These are phyloP conservation scores for Euphrasia confusa DNA, from an alignment of 257 asterid species.

Conservation along the genomic window DNA sequence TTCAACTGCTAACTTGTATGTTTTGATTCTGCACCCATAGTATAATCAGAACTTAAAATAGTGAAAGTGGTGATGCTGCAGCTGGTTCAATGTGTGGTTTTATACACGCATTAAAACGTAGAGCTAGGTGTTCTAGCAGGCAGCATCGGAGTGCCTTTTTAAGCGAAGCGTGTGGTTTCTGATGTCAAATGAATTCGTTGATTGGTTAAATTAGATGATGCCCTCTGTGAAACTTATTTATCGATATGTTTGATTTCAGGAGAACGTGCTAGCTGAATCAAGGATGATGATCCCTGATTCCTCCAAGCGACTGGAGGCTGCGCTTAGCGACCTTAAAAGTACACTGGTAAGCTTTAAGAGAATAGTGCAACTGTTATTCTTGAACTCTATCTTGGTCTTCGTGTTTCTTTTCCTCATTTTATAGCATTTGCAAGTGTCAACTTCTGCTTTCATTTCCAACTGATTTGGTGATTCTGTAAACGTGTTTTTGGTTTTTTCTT, in stretches of 20 bases:
- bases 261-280: slow-evolving; percentile 57
- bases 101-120: too few relatives aligned
- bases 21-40: too few relatives aligned
- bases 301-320: slow-evolving; percentile 51
- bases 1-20: too few relatives aligned
- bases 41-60: too few relatives aligned
- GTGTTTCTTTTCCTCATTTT: background rate
- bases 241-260: slow-evolving; percentile 32
- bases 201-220: background rate
- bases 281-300: slow-evolving; percentile 74
- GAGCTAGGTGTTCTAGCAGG: background rate
- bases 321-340: slow-evolving; percentile 48
- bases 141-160: background rate
- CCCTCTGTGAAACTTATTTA: background rate
- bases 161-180: background rate
- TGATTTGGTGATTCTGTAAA: background rate
- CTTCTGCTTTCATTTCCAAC: background rate
- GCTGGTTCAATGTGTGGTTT: too few relatives aligned
- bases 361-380: background rate
- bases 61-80: too few relatives aligned
- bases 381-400: background rate
- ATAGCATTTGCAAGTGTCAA: background rate
- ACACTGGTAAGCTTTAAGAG: slow-evolving; percentile 34
- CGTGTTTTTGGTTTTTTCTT: background rate
- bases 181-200: slow-evolving; percentile 1